These are phyloP conservation scores for Heracleum sosnowskyi DNA, from an alignment of 129 eudicot species.

Conservation along the genomic window DNA sequence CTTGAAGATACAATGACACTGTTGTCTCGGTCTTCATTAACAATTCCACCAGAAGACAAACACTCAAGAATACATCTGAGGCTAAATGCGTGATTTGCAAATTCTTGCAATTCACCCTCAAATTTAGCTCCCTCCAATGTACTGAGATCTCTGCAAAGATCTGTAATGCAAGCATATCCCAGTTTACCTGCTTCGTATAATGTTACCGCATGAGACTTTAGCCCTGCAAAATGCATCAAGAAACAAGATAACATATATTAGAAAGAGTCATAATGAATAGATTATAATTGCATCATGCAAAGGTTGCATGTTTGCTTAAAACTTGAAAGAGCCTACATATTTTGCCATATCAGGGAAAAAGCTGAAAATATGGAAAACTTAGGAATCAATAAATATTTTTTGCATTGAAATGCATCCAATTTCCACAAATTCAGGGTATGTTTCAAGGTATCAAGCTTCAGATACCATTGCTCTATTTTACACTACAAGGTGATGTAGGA, in stretches of 20 bases:
- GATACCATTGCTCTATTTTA: background rate
- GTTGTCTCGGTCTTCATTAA: slow-evolving; percentile 34
- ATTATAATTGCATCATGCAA: background rate
- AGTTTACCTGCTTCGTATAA: slow-evolving; percentile 95
- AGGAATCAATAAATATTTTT: background rate
- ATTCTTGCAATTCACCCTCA: slow-evolving; percentile 97
- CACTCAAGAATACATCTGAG: slow-evolving; percentile 83
- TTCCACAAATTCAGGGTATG: background rate
- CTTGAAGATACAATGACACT: slow-evolving; percentile 21
- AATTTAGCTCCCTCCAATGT: slow-evolving; percentile 90
- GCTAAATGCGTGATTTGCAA: slow-evolving; percentile 98
- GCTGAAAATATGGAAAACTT: background rate
- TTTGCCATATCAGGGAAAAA: background rate
- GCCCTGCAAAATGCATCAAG: slow-evolving; percentile 44
- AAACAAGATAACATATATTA: slow-evolving; percentile 16
- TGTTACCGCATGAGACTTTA: slow-evolving; percentile 96
- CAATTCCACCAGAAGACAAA: slow-evolving; percentile 77
- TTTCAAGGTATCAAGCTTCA: background rate
- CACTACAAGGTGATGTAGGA: background rate
- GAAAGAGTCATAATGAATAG: slow-evolving; percentile 2
- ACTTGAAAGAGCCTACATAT: background rate
- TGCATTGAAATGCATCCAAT: background rate
- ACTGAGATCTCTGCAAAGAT: slow-evolving; percentile 85
- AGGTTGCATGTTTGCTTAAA: background rate
- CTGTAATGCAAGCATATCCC: slow-evolving; percentile 86